Evolutionary conservation across 495 filamentous ascomycete species (phyloP), one percentile per base, ranked within the genome.

Genomic region (Penicillium lagena): DNA sequence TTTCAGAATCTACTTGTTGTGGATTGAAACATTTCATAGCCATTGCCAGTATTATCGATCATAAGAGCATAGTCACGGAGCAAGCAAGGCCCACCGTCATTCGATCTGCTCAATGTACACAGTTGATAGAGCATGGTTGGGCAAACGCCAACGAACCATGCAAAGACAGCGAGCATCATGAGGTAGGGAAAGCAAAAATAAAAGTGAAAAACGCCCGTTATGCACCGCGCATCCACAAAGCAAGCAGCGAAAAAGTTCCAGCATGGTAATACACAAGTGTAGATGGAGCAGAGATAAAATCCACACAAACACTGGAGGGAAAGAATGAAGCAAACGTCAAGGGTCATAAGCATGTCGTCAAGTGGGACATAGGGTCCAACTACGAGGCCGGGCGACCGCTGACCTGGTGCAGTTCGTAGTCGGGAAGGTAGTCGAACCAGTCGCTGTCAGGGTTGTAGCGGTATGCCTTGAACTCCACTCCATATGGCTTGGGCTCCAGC

Each of bases 401-500:
- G 29, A 83, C 77, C 56, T 73, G 76, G 46, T 72, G 69, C 33
- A 90, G 71, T 64, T 85, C 76, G 60, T 88, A 96, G 43, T 87
- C 71, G 5, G 83, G 87, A 30, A 88, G 65, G 52, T 87, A 77
- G 46, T 95, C 82, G 53, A 98, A 98, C 81, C 82, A 87, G 40
- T 83, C 82, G 14, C 55, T 77, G 14, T 72, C 68, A 31, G 82
- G 70, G 56, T 96, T 87, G 68, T 96, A 96, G 39, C 78, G 76
- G 68, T 95, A 97, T 1, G 90, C 91, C 60, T 89, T 89, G 64
- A 96, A 96, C 38, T 94, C 93, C 45, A 96, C 90, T 1, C 93
- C 93, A 54, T 98, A 98, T 4, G 93, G 93, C 73, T 96, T 97
- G 47, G 93, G 93, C 60, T 98, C 91, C 40, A 98, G 79, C 56